These are phyloP conservation scores for Aspergillus sojae DNA, from an alignment of 2,329 filamentous ascomycete species.

Conservation along the genomic window DNA sequence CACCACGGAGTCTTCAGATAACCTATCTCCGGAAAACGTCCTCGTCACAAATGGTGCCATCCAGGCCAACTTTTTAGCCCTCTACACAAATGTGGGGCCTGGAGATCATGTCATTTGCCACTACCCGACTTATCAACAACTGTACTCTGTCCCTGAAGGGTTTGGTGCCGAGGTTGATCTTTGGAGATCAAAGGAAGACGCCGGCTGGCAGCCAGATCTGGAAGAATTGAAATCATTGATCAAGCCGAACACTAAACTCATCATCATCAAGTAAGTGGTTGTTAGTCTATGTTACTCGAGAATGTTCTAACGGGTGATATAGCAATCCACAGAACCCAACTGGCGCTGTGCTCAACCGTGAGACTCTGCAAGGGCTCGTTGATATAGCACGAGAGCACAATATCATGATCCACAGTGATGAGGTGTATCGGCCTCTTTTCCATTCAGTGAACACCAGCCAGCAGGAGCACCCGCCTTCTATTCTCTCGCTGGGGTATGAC, in stretches of 20 bases:
- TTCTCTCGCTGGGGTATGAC: conserved; percentile 69
- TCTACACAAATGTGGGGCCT: conserved; percentile 71
- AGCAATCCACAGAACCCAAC: conserved; percentile 80
- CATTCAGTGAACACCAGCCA: conserved; percentile 57
- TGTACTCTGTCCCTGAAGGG: conserved; percentile 74
- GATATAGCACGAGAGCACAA: conserved; percentile 62
- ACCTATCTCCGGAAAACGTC: conserved; percentile 63
- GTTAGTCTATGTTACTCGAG: not conserved
- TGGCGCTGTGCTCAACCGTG: conserved; percentile 66
- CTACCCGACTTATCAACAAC: conserved; percentile 83
- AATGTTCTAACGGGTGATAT: not conserved
- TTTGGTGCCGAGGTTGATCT: conserved; percentile 76
- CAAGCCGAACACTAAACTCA: conserved; percentile 54
- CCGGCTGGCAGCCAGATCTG: conserved; percentile 69
- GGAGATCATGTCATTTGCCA: conserved; percentile 86
- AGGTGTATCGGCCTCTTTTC: conserved; percentile 81
- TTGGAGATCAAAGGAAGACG: conserved; percentile 69
- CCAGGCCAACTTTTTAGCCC: conserved; percentile 77
- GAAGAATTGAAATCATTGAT: conserved; percentile 67
- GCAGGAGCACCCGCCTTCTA: conserved; percentile 61
- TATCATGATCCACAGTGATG: conserved; percentile 72
- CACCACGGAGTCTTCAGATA: conserved; percentile 54
- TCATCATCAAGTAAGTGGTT: conserved; percentile 58
- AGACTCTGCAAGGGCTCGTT: conserved; percentile 62
- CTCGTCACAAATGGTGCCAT: conserved; percentile 81